Base-by-base conservation (phyloP, 176 grass and related monocot species). In the Triticum monococcum region DNA sequence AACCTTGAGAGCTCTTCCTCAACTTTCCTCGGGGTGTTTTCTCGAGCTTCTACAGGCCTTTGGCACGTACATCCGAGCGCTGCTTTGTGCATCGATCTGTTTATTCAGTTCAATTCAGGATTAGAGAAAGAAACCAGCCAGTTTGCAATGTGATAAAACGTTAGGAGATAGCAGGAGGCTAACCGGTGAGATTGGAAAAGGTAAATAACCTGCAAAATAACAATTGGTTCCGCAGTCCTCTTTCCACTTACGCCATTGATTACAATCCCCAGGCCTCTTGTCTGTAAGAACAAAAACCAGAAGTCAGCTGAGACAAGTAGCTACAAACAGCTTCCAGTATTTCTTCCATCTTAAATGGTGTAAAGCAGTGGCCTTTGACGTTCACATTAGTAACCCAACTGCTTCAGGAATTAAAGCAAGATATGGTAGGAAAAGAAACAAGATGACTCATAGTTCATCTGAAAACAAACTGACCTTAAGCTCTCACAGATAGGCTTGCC, bases 21-120 rank as follows among this genome's bases (percentile, higher is more conserved):
- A 78, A 93, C 79, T 72, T 93, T 91, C 84, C 89, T 93, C 48
- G 90, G 72, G 23, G 92, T 93, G 85, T 90, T 93, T 43, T 93
- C 95, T 75, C 86, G 87, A 63, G 71, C 70, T 89, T 98, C 95
- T 81, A 86, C 79, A 79, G 91, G 89, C 95, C 75, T 98, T 95
- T 72, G 91, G 85, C 80, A 98, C 93, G 72, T 90, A 66, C 68
- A 97, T 85, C 26, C 87, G 83, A 65, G 91, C 68, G 32, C 89
- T 97, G 79, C 95, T 95, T 79, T 93, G 77, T 59, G 45, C 88
- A 72, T 97, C 85, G 20, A 95, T 86, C 91, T 95, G 89, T 68
- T 64, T 23, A 77, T 78, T 71, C 37, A 69, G 43, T 79, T 90
- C 60, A 68, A 59, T 4, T 70, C 30, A 79, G 45, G 18, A 48